Percentiles rank a stretch among this genome's conserved stretches.
These are phyloP conservation scores for Globomyces pollinis-pini DNA, from an alignment of 192 early-diverging fungal species.

Conservation along the genomic window DNA sequence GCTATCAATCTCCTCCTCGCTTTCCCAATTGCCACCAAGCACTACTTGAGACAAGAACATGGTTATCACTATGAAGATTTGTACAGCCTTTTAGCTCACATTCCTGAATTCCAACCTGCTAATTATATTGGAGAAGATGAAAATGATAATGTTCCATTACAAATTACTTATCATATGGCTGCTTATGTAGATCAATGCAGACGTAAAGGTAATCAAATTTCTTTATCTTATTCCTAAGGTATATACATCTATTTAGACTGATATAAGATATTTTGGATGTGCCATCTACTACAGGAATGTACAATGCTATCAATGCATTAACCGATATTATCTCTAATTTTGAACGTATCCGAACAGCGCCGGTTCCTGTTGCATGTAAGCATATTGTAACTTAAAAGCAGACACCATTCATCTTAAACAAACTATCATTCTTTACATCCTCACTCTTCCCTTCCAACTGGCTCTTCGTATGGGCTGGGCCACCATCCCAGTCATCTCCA, in stretches of 20 bases:
- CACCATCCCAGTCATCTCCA: constrained; percentile 58
- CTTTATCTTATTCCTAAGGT: neutral
- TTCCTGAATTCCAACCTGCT: constrained; percentile 21
- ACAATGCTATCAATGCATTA: constrained; percentile 36
- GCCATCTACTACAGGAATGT: neutral
- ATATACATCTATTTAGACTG: no score
- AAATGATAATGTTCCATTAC: constrained; percentile 27
- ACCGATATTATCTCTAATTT: constrained; percentile 53
- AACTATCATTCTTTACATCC: constrained; percentile 51
- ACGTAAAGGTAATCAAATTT: constrained; percentile 10
- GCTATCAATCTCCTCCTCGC: constrained; percentile 64
- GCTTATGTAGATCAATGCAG: constrained; percentile 18
- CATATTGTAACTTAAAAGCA: no score
- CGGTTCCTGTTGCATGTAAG: constrained; percentile 52
- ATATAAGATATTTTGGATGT: neutral
- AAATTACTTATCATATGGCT: constrained; percentile 27
- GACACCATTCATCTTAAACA: constrained; percentile 66
- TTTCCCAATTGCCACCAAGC: constrained; percentile 66
- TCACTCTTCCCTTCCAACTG: constrained; percentile 57
- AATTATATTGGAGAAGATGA: constrained; percentile 22
- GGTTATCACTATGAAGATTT: constrained; percentile 52
- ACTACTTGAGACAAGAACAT: constrained; percentile 56
- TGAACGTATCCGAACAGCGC: constrained; percentile 61
- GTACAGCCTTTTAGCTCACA: constrained; percentile 37
- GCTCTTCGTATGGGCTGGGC: constrained; percentile 35